A percentile compares a stretch with the other conserved stretches of the same genome.
phyloP scores from a whole-genome alignment of 148 eudicot species.

The Cornus suecica region DNA sequence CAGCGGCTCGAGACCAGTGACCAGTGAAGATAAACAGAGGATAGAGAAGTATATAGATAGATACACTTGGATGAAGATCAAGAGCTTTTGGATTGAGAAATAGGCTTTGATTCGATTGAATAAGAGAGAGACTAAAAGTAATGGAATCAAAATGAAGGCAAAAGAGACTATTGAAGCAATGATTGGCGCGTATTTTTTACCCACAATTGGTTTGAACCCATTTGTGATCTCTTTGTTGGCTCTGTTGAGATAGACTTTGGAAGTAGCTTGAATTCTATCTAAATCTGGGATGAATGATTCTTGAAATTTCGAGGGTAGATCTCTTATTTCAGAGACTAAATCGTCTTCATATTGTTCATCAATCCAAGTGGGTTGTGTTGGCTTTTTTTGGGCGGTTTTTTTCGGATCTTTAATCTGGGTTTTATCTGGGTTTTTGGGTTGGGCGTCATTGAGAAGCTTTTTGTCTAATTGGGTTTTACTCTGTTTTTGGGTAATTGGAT shows the following conservation, averaged over 20 bases:
- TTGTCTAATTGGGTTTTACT: constrained; percentile 10
- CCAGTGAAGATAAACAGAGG: constrained; percentile 54
- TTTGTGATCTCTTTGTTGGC: constrained; percentile 66
- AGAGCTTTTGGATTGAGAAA: constrained; percentile 70
- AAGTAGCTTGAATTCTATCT: constrained; percentile 61
- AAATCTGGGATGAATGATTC: constrained; percentile 79
- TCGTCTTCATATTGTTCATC: constrained; percentile 45
- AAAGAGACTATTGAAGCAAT: constrained; percentile 53
- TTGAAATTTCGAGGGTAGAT: constrained; percentile 73
- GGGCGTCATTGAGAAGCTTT: background rate
- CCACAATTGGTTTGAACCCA: constrained; percentile 69
- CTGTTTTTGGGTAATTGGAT: constrained; percentile 23
- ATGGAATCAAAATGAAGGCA: constrained; percentile 63
- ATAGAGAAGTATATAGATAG: constrained; percentile 76
- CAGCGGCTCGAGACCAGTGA: constrained; percentile 82
- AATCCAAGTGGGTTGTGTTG: constrained; percentile 26
- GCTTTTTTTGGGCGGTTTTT: constrained; percentile 11
- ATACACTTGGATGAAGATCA: constrained; percentile 78
- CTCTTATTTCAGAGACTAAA: constrained; percentile 59
- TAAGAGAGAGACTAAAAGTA: constrained; percentile 64
- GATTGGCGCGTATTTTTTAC: constrained; percentile 60
- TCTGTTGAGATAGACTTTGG: constrained; percentile 49
- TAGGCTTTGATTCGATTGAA: constrained; percentile 65
- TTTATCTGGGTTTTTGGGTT: constrained; percentile 25
- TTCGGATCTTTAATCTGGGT: constrained; percentile 6